Percentiles rank a stretch among this genome's conserved stretches.
Conservation (phyloP, 306 rosid species). For the Glycine latifolia region DNA sequence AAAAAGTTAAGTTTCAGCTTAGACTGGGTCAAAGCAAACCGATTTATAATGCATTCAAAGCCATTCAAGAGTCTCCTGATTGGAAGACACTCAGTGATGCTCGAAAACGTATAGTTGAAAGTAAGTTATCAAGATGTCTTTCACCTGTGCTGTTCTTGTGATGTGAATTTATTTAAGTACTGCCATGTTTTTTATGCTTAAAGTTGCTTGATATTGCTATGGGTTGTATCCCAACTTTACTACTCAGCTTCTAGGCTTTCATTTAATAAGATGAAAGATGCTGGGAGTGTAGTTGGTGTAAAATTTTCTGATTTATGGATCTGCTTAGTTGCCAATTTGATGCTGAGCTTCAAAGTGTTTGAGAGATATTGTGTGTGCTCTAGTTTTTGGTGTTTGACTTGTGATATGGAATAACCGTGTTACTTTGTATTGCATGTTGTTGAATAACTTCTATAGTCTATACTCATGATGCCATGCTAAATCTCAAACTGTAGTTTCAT, state of each 20-base stretch:
- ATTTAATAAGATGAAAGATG: constrained; percentile 15
- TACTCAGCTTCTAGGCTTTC: constrained; percentile 33
- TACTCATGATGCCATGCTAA: constrained; percentile 2
- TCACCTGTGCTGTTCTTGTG: constrained; percentile 14
- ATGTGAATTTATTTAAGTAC: constrained; percentile 19
- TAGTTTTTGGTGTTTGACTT: constrained; percentile 24
- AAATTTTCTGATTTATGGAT: constrained; percentile 27
- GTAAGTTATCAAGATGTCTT: constrained; percentile 59
- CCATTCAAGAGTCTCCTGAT: constrained; percentile 81
- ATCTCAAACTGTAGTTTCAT: constrained; percentile 30
- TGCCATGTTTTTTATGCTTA: constrained; percentile 15
- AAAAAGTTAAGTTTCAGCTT: constrained; percentile 83
- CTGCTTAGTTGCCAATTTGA: constrained; percentile 30
- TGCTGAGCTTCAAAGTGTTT: constrained; percentile 25
- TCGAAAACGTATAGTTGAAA: constrained; percentile 86
- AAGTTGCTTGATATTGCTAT: constrained; percentile 17
- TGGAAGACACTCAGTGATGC: constrained; percentile 82
- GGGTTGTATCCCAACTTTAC: not conserved
- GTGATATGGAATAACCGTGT: constrained; percentile 7
- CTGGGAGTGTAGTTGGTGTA: constrained; percentile 11
- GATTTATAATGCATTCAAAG: constrained; percentile 86
- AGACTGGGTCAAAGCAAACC: constrained; percentile 94
- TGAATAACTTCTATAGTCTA: constrained; percentile 17
- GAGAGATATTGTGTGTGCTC: constrained; percentile 3
- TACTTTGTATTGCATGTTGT: not conserved